A percentile compares a stretch with the other conserved stretches of the same genome.
phyloP scores from a whole-genome alignment of 768 basidiomycete genomes.

The Boletus insuetus region DNA sequence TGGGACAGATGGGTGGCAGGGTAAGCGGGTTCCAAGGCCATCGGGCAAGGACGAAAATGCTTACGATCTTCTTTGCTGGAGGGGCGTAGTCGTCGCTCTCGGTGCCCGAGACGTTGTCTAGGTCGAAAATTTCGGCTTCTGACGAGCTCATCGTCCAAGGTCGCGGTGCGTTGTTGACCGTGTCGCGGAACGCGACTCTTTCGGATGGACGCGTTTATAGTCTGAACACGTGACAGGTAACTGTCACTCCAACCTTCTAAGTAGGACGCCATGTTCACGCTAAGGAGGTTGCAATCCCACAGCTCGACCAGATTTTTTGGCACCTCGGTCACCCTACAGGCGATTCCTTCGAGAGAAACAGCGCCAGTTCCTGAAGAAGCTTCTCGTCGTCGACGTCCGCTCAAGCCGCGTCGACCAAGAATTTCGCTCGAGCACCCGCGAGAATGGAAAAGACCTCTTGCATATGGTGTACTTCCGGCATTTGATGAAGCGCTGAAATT shows the following conservation, averaged over 20 bases:
- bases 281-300: constrained; percentile 10
- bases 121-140: constrained; percentile 65
- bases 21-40: constrained; percentile 7
- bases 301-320: constrained; percentile 3
- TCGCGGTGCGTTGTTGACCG: constrained; percentile 11
- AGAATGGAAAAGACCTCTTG: constrained; percentile 64
- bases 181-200: constrained; percentile 9
- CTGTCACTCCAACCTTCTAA: too few species aligned
- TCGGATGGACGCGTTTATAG: constrained; percentile 12
- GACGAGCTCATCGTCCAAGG: constrained; percentile 63
- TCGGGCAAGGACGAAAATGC: background rate
- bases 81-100: constrained; percentile 72
- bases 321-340: constrained; percentile 3
- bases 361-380: constrained; percentile 1
- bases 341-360: constrained; percentile 4
- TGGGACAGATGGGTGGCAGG: constrained; percentile 19
- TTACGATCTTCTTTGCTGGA: constrained; percentile 51
- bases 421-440: constrained; percentile 53
- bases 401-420: constrained; percentile 42
- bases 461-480: constrained; percentile 61
- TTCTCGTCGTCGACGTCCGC: constrained; percentile 10
- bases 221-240: constrained; percentile 13
- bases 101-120: constrained; percentile 53
- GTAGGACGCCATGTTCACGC: constrained; percentile 14
- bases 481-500: constrained; percentile 83